A percentile compares a stretch with the other conserved stretches of the same genome.
These are phyloP conservation scores for Amoeboaphelidium protococcarum DNA, from an alignment of 371 early-diverging fungal genomes.

Conservation along the genomic window DNA sequence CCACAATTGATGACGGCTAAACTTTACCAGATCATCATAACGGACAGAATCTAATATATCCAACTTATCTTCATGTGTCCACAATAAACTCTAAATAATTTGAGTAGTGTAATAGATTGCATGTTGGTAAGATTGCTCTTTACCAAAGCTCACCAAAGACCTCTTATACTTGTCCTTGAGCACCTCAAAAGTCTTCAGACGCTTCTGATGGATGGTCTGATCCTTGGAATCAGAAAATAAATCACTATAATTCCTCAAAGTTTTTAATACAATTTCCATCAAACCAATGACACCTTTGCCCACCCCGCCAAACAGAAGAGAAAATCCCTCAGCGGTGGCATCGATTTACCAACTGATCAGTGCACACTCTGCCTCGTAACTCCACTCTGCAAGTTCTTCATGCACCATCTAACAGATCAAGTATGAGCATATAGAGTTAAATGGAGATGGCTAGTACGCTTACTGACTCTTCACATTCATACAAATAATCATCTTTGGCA, in stretches of 20 bases:
- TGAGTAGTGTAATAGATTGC: slow-evolving; percentile 43
- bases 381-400: slow-evolving; percentile 50
- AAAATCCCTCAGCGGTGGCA: slow-evolving; percentile 25
- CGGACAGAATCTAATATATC: slow-evolving; percentile 10
- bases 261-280: slow-evolving; percentile 29
- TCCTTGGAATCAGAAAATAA: background rate
- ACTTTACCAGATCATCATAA: background rate
- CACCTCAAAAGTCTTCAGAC: background rate
- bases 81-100: slow-evolving; percentile 44
- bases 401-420: slow-evolving; percentile 46
- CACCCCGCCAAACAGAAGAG: slow-evolving; percentile 41
- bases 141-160: slow-evolving; percentile 33
- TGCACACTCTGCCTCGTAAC: slow-evolving; percentile 66
- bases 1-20: background rate
- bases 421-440: slow-evolving; percentile 18
- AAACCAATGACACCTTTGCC: slow-evolving; percentile 51
- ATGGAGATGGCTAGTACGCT: slow-evolving; percentile 8
- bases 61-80: slow-evolving; percentile 54
- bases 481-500: background rate
- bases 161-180: slow-evolving; percentile 19
- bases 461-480: background rate
- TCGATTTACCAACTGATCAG: slow-evolving; percentile 46
- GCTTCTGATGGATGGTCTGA: background rate
- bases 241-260: background rate
- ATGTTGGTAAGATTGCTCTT: slow-evolving; percentile 45